These are phyloP conservation scores for Rhazya stricta DNA, from an alignment of 257 asterid genomes.

Conservation along the genomic window DNA sequence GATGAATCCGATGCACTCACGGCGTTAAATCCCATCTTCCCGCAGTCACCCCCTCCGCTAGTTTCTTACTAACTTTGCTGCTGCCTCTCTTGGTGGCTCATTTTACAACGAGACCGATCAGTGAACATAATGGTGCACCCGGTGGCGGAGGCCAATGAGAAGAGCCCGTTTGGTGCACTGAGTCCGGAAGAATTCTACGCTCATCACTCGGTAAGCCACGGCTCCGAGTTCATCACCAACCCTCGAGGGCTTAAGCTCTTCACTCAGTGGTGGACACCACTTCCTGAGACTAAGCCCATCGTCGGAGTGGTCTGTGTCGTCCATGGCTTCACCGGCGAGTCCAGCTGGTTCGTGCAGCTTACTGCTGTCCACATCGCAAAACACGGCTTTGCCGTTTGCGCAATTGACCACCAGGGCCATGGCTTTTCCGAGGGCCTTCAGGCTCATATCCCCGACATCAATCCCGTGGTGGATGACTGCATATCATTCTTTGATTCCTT, in stretches of 20 bases:
- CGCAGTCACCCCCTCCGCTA: neutral
- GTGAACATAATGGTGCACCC: conserved; percentile 48
- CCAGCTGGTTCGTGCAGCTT: conserved; percentile 91
- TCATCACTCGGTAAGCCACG: conserved; percentile 65
- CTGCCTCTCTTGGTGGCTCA: neutral
- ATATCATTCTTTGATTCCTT: conserved; percentile 50
- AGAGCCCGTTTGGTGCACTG: conserved; percentile 67
- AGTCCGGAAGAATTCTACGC: conserved; percentile 68
- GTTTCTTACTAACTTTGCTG: neutral
- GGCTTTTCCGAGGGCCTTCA: conserved; percentile 81
- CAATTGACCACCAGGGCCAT: conserved; percentile 94
- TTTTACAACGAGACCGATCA: neutral
- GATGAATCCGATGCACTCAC: neutral
- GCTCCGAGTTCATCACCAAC: conserved; percentile 66
- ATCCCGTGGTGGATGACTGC: conserved; percentile 75
- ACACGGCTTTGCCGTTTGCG: conserved; percentile 92
- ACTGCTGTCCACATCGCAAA: conserved; percentile 65
- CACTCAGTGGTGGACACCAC: conserved; percentile 93
- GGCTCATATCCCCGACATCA: conserved; percentile 75
- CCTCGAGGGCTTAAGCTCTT: conserved; percentile 69
- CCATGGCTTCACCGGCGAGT: conserved; percentile 97
- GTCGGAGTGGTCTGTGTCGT: conserved; percentile 68
- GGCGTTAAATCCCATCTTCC: neutral
- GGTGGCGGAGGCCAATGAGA: conserved; percentile 67
- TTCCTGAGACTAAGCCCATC: conserved; percentile 32